phyloP scores from a whole-genome alignment of 805 yeast species.

The Cyberlindnera amylophila region DNA sequence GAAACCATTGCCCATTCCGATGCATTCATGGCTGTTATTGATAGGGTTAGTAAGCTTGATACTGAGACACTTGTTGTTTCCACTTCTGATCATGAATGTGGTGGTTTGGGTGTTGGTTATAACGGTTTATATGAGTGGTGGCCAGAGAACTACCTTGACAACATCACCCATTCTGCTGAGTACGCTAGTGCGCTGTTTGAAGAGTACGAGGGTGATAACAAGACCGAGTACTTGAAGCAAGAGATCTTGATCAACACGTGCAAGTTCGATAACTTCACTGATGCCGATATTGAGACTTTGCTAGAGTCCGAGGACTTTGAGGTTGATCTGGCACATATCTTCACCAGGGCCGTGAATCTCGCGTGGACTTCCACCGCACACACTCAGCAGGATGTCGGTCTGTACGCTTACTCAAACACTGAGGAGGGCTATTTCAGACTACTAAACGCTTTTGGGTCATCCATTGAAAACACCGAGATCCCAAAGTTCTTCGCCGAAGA shows the following conservation, averaged over 20 bases:
- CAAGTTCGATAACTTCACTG: slow-evolving; percentile 28
- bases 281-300: slow-evolving; percentile 46
- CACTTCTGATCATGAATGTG: slow-evolving; percentile 93
- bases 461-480: slow-evolving; percentile 81
- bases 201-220: slow-evolving; percentile 30
- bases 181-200: slow-evolving; percentile 47
- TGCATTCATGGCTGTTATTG: slow-evolving; percentile 69
- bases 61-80: slow-evolving; percentile 77
- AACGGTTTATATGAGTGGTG: slow-evolving; percentile 87
- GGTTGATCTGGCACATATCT: slow-evolving; percentile 58
- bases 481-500: slow-evolving; percentile 65
- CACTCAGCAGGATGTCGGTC: slow-evolving; percentile 89
- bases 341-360: slow-evolving; percentile 71
- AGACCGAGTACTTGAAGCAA: slow-evolving; percentile 44
- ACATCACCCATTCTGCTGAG: slow-evolving; percentile 74
- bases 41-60: slow-evolving; percentile 62
- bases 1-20: slow-evolving; percentile 83
- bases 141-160: slow-evolving; percentile 60
- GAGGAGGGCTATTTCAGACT: slow-evolving; percentile 40
- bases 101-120: slow-evolving; percentile 76
- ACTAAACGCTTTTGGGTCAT: slow-evolving; percentile 62
- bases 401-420: slow-evolving; percentile 72
- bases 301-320: slow-evolving; percentile 31
- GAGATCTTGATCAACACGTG: slow-evolving; percentile 44
- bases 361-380: slow-evolving; percentile 98